Percentiles rank a stretch among this genome's conserved stretches.
Conservation (phyloP, 2,329 filamentous ascomycete species). For the Fusarium setosum region DNA sequence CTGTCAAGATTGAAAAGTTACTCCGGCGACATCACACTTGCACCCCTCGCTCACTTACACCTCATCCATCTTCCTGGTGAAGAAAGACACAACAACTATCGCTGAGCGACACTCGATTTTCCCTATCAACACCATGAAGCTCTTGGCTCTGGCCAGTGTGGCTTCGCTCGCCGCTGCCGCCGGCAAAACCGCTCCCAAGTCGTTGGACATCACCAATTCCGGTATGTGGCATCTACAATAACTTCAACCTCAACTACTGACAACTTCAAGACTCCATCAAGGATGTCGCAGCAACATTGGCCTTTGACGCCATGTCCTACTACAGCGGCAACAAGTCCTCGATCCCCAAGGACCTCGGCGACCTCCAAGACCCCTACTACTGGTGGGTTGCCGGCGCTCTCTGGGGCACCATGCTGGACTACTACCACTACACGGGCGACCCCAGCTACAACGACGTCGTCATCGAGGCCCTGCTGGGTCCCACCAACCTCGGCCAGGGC, state of each 20-base stretch:
- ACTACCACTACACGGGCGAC: conserved; percentile 75
- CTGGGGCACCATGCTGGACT: conserved; percentile 77
- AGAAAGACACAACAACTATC: conserved; percentile 13
- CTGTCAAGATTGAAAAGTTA: neutral
- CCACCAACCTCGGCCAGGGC: conserved; percentile 64
- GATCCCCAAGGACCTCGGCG: conserved; percentile 64
- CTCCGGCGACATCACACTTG: neutral
- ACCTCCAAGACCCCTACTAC: conserved; percentile 75
- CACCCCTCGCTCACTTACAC: neutral
- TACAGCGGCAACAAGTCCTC: conserved; percentile 72
- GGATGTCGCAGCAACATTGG: conserved; percentile 69
- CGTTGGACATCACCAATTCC: conserved; percentile 32
- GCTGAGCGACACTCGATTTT: conserved; percentile 10
- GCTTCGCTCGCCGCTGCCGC: conserved; percentile 27
- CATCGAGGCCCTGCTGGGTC: conserved; percentile 68
- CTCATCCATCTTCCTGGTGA: conserved; percentile 20
- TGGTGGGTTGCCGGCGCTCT: conserved; percentile 75
- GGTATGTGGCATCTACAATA: conserved; percentile 16
- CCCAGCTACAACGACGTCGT: conserved; percentile 69
- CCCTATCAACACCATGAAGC: conserved; percentile 25
- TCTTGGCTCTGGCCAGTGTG: conserved; percentile 24
- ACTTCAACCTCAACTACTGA: conserved; percentile 5
- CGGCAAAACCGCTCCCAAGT: conserved; percentile 27
- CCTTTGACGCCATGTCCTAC: conserved; percentile 70
- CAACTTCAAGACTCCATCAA: conserved; percentile 67